A percentile compares a stretch with the other conserved stretches of the same genome.
Conservation (phyloP, 352 stramenopile genomes). For the Globisporangium iwayamae region DNA sequence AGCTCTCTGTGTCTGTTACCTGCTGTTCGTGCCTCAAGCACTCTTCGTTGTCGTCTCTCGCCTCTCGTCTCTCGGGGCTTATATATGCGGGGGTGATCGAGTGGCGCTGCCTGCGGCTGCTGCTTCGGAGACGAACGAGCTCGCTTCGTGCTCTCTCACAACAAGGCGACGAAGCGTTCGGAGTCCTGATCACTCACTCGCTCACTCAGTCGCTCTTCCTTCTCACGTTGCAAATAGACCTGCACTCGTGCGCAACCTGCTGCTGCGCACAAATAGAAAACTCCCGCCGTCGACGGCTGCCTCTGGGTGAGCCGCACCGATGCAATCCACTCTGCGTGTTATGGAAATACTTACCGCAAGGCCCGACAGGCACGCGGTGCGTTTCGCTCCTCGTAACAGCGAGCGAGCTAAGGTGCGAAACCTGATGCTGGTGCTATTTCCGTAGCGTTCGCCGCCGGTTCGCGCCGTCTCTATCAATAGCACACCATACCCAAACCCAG, state of each 20-base stretch:
- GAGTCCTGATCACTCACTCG: background rate
- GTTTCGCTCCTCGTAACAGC: no score
- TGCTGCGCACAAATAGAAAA: background rate
- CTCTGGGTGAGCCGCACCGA: no score
- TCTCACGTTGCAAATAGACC: background rate
- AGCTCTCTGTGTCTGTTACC: background rate
- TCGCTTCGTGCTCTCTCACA: background rate
- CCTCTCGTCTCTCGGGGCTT: no score
- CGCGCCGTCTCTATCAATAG: no score
- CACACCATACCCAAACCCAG: background rate
- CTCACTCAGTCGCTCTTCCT: background rate
- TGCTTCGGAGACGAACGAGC: background rate
- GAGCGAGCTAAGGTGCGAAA: no score
- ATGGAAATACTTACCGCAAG: no score
- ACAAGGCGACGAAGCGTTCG: background rate
- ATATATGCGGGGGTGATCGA: background rate
- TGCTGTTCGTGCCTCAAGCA: background rate
- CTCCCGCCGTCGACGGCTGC: background rate
- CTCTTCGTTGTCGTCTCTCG: background rate
- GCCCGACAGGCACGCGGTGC: no score
- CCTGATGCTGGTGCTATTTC: no score
- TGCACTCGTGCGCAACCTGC: background rate
- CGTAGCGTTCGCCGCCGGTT: no score
- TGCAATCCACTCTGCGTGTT: no score
- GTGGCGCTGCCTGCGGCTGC: background rate